A percentile compares a stretch with the other conserved stretches of the same genome.
Evolutionary conservation across 768 basidiomycete genomes (phyloP).

Genomic region (Symmetrospora coprosmae): DNA sequence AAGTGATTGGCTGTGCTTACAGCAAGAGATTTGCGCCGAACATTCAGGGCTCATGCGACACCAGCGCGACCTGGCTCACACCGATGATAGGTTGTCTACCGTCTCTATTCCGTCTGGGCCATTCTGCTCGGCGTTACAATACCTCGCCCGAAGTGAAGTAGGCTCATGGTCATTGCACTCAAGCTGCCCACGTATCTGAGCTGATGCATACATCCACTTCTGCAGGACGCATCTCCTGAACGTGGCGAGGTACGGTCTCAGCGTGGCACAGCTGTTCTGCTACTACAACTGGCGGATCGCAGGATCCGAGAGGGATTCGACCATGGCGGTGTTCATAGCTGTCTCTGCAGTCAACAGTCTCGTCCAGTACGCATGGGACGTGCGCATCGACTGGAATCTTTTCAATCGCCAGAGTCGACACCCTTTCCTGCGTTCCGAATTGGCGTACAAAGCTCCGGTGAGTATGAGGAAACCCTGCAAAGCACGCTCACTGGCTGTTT

Average conservation of each 20-base stretch:
- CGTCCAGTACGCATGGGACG: background rate
- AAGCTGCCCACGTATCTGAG: too few relatives aligned
- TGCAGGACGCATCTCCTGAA: conserved; percentile 3
- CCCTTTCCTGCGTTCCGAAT: background rate
- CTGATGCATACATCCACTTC: too few relatives aligned
- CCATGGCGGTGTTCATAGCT: background rate
- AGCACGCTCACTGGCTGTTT: background rate
- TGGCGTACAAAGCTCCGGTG: background rate
- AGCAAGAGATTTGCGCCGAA: background rate
- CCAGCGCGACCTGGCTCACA: background rate
- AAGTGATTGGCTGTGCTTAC: background rate
- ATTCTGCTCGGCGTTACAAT: background rate
- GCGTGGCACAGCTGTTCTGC: background rate
- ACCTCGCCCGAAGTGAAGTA: background rate
- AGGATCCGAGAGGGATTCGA: background rate
- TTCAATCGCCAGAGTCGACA: background rate
- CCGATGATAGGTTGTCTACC: background rate
- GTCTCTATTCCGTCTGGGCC: background rate
- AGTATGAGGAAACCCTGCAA: background rate
- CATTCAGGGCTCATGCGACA: background rate
- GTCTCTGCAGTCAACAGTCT: background rate
- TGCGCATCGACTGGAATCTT: conserved; percentile 13
- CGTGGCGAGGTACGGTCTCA: background rate
- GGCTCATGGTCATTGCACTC: background rate
- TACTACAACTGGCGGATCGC: conserved; percentile 12